Conservation (phyloP, 1,284 basidiomycete genomes). For the Irpex lacteus region DNA sequence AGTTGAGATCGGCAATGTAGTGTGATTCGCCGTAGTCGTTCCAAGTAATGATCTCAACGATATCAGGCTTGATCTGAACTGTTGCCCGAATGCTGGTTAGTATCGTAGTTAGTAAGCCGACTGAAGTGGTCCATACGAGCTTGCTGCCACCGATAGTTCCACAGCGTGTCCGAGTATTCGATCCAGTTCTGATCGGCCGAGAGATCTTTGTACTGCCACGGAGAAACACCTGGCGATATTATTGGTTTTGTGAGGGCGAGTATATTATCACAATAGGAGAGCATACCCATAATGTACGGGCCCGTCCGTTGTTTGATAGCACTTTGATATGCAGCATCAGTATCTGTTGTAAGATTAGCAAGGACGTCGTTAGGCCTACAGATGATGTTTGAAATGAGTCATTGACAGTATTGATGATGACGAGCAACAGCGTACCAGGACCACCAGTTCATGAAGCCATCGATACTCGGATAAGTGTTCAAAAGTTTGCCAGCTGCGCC, state of each 20-base stretch:
- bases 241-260: slow-evolving; percentile 5
- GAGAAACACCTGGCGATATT: slow-evolving; percentile 24
- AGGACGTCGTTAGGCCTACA: slow-evolving; percentile 29
- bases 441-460: slow-evolving; percentile 39
- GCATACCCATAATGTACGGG: slow-evolving; percentile 33
- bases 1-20: slow-evolving; percentile 6
- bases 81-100: slow-evolving; percentile 29
- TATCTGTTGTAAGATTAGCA: slow-evolving; percentile 27
- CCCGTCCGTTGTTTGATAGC: slow-evolving; percentile 27
- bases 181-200: slow-evolving; percentile 33
- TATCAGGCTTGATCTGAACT: slow-evolving; percentile 10
- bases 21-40: slow-evolving; percentile 20
- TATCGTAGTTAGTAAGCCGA: background rate
- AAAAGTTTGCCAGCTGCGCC: slow-evolving; percentile 21
- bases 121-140: slow-evolving; percentile 26
- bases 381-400: background rate
- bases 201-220: slow-evolving; percentile 37
- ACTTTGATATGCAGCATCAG: slow-evolving; percentile 15
- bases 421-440: slow-evolving; percentile 26
- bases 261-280: background rate
- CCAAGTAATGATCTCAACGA: slow-evolving; percentile 17
- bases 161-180: slow-evolving; percentile 32
- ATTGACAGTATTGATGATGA: background rate
- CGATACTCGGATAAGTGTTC: slow-evolving; percentile 29
- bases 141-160: slow-evolving; percentile 30